These are phyloP conservation scores for Lactarius hengduanensis DNA, from an alignment of 768 basidiomycete species.

Conservation along the genomic window DNA sequence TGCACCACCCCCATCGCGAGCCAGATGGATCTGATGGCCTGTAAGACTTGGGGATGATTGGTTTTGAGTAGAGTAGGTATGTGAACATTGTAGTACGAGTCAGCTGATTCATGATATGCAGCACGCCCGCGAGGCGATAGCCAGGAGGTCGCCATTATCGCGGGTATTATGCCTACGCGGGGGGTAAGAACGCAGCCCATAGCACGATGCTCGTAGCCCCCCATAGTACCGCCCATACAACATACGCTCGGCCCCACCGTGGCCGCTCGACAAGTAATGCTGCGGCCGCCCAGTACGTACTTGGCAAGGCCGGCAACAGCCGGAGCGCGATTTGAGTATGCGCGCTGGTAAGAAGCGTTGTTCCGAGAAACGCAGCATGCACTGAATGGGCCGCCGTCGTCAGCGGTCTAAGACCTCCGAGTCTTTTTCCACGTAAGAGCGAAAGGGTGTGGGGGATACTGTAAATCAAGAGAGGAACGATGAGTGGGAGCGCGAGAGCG, in stretches of 20 bases:
- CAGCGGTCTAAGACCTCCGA: neutral
- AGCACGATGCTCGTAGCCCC: constrained; percentile 64
- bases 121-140: neutral
- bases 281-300: constrained; percentile 85
- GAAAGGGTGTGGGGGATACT: constrained; percentile 29
- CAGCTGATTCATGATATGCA: neutral
- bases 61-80: too few relatives aligned
- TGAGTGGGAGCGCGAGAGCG: constrained; percentile 69
- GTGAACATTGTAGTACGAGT: neutral
- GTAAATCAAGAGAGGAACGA: constrained; percentile 49
- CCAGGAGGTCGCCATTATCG: neutral
- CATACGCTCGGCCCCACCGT: constrained; percentile 57
- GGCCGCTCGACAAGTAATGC: constrained; percentile 54
- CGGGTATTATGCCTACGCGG: constrained; percentile 52
- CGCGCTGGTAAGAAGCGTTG: constrained; percentile 39
- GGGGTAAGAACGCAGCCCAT: constrained; percentile 86
- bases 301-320: constrained; percentile 71
- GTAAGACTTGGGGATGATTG: too few relatives aligned
- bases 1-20: too few relatives aligned
- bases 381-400: constrained; percentile 13
- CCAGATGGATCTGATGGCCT: too few relatives aligned
- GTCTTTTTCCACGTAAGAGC: neutral
- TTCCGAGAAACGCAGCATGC: constrained; percentile 10
- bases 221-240: constrained; percentile 80
- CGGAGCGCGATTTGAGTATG: constrained; percentile 38